Conservation (phyloP, 2,329 filamentous ascomycete species). For the Cryphonectria parasitica region DNA sequence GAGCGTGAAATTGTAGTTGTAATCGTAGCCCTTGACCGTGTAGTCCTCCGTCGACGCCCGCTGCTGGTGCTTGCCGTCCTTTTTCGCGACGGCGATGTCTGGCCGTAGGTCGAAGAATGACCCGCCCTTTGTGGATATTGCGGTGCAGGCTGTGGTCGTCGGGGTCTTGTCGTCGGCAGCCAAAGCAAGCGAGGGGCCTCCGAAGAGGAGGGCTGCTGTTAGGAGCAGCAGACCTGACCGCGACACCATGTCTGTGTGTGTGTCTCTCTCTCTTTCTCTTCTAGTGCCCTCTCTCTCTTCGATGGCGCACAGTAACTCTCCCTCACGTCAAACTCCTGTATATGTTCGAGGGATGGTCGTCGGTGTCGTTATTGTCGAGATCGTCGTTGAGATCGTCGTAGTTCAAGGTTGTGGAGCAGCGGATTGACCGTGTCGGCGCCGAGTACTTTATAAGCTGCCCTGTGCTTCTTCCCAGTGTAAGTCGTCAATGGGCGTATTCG, state of each 20-base stretch:
- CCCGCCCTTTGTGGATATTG: slow-evolving; percentile 55
- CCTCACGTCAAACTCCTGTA: neutral
- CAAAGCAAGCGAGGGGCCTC: slow-evolving; percentile 1
- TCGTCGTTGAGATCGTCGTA: neutral
- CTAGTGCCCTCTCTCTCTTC: neutral
- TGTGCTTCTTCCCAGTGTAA: slow-evolving; percentile 2
- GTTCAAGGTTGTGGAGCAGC: neutral
- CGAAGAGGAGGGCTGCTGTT: slow-evolving; percentile 23
- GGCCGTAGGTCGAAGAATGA: slow-evolving; percentile 64
- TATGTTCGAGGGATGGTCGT: neutral
- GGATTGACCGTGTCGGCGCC: slow-evolving; percentile 6
- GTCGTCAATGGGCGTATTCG: no score
- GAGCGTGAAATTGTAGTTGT: slow-evolving; percentile 79
- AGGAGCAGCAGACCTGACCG: slow-evolving; percentile 25
- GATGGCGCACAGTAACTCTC: neutral
- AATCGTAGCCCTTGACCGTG: slow-evolving; percentile 74
- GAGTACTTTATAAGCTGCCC: neutral
- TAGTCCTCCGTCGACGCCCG: slow-evolving; percentile 55
- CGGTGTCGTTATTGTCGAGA: neutral
- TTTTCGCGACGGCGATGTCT: slow-evolving; percentile 52
- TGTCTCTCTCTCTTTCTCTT: neutral
- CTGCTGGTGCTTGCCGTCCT: slow-evolving; percentile 49
- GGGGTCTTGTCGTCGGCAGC: slow-evolving; percentile 37
- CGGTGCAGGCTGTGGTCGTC: slow-evolving; percentile 56
- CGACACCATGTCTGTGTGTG: slow-evolving; percentile 16